Base-by-base conservation (phyloP, 331 rosid genomes). In the Malus hybrid region DNA sequence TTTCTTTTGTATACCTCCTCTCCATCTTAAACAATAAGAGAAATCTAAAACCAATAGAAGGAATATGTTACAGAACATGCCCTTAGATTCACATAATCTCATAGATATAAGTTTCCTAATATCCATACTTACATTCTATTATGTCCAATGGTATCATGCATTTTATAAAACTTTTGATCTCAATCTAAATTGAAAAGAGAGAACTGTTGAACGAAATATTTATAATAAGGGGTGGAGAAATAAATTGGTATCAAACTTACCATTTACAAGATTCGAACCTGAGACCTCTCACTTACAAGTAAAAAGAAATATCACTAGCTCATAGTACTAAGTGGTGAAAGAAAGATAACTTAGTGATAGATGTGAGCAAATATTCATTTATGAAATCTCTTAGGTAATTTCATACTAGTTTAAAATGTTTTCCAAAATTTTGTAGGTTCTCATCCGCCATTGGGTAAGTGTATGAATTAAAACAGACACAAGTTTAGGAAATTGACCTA, bases 201-300 rank as follows among this genome's bases (percentile, higher is more conserved):
- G n/a, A 50, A 39, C 12, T 39, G 46, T 39, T 39, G 46, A 50
- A 50, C 0, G 56, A 50, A 50, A 50, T 5, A 50, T 50, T 15
- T 50, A 6, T 6, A 16, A 0, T 50, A 50, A 50, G 6, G 56
- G n/a, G 56, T 16, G 56, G n/a, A 6, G 9, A 6, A 50, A 50
- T 15, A 48, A 48, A 50, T 6, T 52, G 1, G 20, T 6, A 52
- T 52, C 10, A 52, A 16, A 52, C 19, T 52, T 2, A 0, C 4
- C 4, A 52, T 52, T 2, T 0, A 16, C 0, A 0, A 16, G 4
- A 52, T 52, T 52, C 1, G 0, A 52, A 16, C 9, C 0, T 52
- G 0, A 52, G 0, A 6, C 0, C 0, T 52, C 56, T 50, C 4
- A 16, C 9, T 50, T 2, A 16, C 7, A 52, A 52, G 57, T 52